Evolutionary conservation across 805 yeast genomes (phyloP).

Genomic region (Phaffomyces thermotolerans): DNA sequence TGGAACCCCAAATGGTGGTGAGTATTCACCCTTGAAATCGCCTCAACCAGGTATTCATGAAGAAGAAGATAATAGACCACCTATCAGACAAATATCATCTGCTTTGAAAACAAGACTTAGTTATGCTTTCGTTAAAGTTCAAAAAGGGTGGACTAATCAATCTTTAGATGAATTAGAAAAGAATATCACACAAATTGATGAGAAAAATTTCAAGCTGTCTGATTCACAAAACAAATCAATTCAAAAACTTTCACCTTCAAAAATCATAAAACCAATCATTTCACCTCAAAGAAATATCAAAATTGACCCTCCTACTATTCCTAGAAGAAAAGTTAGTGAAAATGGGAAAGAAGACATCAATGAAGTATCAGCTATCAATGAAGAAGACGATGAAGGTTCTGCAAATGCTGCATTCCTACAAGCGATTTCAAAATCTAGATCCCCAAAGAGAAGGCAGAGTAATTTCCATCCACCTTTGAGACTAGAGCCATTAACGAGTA

Average conservation of each 20-base stretch:
- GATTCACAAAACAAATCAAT: background rate
- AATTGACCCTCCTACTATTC: constrained; percentile 4
- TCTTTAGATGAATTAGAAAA: constrained; percentile 24
- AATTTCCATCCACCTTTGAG: constrained; percentile 5
- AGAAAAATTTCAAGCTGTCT: background rate
- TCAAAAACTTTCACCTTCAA: constrained; percentile 3
- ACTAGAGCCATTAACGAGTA: constrained; percentile 1
- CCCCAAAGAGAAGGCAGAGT: constrained; percentile 22
- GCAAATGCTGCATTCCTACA: constrained; percentile 34
- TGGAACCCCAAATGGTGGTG: background rate
- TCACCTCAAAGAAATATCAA: constrained; percentile 5
- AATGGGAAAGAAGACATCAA: constrained; percentile 2
- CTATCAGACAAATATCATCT: constrained; percentile 33
- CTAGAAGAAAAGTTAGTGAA: constrained; percentile 9
- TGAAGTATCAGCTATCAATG: background rate
- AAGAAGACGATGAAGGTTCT: constrained; percentile 23
- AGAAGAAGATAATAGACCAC: constrained; percentile 25
- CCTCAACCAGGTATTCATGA: constrained; percentile 17
- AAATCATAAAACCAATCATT: constrained; percentile 5
- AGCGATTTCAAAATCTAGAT: constrained; percentile 28
- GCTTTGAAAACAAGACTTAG: constrained; percentile 33
- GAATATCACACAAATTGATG: constrained; percentile 7
- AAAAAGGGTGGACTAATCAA: constrained; percentile 26
- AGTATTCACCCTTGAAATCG: constrained; percentile 21
- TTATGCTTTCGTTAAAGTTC: constrained; percentile 34